Conservation (phyloP, 345 rosid genomes). For the Eucalyptus lansdowneana region DNA sequence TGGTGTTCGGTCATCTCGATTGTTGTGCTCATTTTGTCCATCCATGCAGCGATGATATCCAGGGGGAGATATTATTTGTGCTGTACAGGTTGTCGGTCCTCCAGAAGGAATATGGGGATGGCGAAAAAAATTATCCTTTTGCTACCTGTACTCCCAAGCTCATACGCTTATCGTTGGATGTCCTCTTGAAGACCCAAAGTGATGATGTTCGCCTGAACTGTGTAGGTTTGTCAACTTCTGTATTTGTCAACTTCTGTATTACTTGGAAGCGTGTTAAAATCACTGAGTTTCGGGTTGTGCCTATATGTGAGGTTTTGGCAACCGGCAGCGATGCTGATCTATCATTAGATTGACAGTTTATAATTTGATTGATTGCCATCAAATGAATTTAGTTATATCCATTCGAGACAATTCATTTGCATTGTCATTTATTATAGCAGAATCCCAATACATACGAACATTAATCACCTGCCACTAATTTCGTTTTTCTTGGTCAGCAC, state of each 20-base stretch:
- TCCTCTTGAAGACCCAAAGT: slow-evolving; percentile 64
- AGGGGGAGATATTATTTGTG: slow-evolving; percentile 79
- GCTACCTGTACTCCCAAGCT: slow-evolving; percentile 46
- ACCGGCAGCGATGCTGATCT: neutral
- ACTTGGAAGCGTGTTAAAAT: neutral
- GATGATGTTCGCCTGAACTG: slow-evolving; percentile 85
- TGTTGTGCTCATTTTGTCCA: neutral
- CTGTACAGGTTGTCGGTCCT: slow-evolving; percentile 47
- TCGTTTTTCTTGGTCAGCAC: slow-evolving; percentile 29
- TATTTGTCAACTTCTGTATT: neutral
- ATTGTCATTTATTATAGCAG: neutral
- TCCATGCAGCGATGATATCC: slow-evolving; percentile 68
- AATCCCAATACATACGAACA: neutral
- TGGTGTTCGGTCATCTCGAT: neutral
- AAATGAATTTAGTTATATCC: neutral
- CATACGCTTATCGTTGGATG: slow-evolving; percentile 52
- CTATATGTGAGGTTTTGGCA: neutral
- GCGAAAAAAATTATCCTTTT: slow-evolving; percentile 32
- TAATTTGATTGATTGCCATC: neutral
- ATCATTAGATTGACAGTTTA: neutral
- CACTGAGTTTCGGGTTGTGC: neutral
- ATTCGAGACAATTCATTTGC: neutral
- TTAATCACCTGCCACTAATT: neutral
- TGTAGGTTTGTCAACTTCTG: slow-evolving; percentile 43
- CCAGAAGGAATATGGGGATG: slow-evolving; percentile 8